Percentiles rank a stretch among this genome's conserved stretches.
phyloP scores from a whole-genome alignment of 495 filamentous ascomycete genomes.

The Neurospora cerealis region DNA sequence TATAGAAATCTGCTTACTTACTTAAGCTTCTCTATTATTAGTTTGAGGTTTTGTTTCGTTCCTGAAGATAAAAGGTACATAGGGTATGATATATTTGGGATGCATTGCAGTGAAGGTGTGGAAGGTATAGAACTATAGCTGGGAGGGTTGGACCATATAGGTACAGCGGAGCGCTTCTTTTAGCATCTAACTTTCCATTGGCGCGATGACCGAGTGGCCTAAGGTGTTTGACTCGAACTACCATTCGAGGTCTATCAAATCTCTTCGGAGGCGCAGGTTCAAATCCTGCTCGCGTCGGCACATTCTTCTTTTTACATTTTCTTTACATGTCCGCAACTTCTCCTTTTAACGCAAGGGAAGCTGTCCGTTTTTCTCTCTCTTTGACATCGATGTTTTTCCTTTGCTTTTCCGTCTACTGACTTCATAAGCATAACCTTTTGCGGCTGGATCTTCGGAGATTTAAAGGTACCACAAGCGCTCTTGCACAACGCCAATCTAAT shows the following conservation, averaged over 20 bases:
- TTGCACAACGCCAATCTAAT: not conserved
- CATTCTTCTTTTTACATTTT: not conserved
- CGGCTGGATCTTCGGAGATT: not conserved
- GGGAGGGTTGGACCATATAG: not conserved
- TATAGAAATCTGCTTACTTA: not conserved
- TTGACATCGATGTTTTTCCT: not conserved
- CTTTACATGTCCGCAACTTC: not conserved
- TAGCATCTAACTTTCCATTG: not conserved
- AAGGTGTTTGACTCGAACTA: not conserved
- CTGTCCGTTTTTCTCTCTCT: not conserved
- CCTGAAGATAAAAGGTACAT: not conserved
- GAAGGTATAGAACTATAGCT: not conserved
- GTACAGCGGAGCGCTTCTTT: rapidly evolving
- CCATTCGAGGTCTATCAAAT: not conserved
- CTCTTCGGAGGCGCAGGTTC: not conserved
- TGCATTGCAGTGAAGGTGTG: not conserved
- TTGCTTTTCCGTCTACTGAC: not conserved
- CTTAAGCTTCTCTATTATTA: not conserved
- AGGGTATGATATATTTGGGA: not conserved
- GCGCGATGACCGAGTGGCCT: not conserved
- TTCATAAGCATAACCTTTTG: not conserved
- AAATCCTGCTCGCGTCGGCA: not conserved
- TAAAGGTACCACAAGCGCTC: not conserved
- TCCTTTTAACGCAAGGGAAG: not conserved
- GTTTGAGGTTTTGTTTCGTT: not conserved